These are phyloP conservation scores for Hippophae tibetana DNA, from an alignment of 306 rosid species.

Conservation along the genomic window DNA sequence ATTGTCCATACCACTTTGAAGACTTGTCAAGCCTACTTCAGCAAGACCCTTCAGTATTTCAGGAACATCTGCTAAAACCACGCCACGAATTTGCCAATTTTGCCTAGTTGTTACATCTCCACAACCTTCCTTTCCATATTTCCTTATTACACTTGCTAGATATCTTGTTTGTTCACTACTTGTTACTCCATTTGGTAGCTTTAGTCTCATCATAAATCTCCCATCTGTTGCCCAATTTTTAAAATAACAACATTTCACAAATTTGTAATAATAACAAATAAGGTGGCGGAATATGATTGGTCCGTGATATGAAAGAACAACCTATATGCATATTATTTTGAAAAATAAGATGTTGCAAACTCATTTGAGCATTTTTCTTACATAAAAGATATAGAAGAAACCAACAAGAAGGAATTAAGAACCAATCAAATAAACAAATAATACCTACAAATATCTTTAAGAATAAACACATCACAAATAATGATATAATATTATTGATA, in stretches of 20 bases:
- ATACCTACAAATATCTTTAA: slow-evolving; percentile 35
- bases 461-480: too few relatives aligned
- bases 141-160: slow-evolving; percentile 68
- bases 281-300: too few relatives aligned
- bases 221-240: slow-evolving; percentile 47
- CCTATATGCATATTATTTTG: too few relatives aligned
- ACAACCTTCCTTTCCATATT: slow-evolving; percentile 87
- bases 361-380: too few relatives aligned
- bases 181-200: slow-evolving; percentile 92
- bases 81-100: slow-evolving; percentile 95
- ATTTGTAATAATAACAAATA: too few relatives aligned
- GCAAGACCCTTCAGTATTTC: slow-evolving; percentile 74
- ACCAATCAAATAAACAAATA: not conserved
- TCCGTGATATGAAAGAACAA: too few relatives aligned
- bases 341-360: too few relatives aligned
- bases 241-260: not conserved
- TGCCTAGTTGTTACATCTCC: slow-evolving; percentile 93
- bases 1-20: slow-evolving; percentile 99
- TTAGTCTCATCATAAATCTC: slow-evolving; percentile 94
- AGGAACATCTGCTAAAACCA: slow-evolving; percentile 73
- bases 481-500: too few relatives aligned
- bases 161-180: slow-evolving; percentile 76
- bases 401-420: not conserved
- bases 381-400: not conserved
- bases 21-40: slow-evolving; percentile 77